phyloP scores from a whole-genome alignment of 2,329 filamentous ascomycete species.

The Colletotrichum cordylinicola region DNA sequence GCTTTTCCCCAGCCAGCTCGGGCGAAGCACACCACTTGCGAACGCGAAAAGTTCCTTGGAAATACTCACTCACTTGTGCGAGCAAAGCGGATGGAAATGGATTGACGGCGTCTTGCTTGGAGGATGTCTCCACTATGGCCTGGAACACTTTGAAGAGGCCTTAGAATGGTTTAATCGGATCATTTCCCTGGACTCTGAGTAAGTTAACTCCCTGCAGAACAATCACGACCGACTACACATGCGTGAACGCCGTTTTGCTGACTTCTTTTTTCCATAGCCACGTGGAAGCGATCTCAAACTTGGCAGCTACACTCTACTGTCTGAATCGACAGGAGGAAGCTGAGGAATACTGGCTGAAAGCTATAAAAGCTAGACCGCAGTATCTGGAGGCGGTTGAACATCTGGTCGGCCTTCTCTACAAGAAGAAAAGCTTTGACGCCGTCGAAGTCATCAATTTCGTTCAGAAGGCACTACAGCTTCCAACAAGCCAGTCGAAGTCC shows the following conservation, averaged over 20 bases:
- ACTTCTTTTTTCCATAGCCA: constrained; percentile 57
- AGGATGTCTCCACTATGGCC: constrained; percentile 89
- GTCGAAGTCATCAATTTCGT: constrained; percentile 87
- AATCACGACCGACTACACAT: neutral
- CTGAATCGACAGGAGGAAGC: constrained; percentile 84
- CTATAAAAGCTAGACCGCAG: constrained; percentile 82
- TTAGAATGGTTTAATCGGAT: constrained; percentile 76
- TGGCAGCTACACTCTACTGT: constrained; percentile 87
- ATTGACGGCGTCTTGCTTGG: constrained; percentile 90
- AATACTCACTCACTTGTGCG: constrained; percentile 75
- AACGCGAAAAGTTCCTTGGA: constrained; percentile 72
- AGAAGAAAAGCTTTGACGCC: constrained; percentile 82
- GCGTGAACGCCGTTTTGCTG: neutral
- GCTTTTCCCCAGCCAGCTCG: neutral
- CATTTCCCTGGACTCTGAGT: constrained; percentile 61
- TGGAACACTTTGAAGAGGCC: constrained; percentile 83
- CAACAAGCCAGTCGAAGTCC: constrained; percentile 33
- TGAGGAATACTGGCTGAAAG: constrained; percentile 82
- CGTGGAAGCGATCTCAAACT: constrained; percentile 92
- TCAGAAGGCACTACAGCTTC: constrained; percentile 67
- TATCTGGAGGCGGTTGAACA: constrained; percentile 97
- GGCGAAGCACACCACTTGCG: neutral
- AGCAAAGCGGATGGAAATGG: constrained; percentile 86
- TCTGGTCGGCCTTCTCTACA: constrained; percentile 86
- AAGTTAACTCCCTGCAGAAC: constrained; percentile 30